Evolutionary conservation across 441 rosid species (phyloP), one percentile per base, ranked within the genome.

Genomic region (Euphorbia celastroides): DNA sequence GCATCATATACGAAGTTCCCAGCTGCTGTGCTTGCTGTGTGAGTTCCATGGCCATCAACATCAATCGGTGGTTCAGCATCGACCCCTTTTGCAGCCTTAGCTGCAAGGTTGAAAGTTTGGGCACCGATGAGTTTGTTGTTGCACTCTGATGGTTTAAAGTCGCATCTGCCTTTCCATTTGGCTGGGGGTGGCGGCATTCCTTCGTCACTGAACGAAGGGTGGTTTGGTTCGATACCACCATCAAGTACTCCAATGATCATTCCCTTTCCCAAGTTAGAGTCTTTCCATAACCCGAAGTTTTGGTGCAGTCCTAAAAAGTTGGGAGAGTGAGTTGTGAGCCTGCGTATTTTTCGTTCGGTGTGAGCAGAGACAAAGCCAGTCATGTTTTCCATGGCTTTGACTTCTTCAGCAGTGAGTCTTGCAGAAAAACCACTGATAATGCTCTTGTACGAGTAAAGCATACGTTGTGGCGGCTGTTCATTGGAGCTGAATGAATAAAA

Each of bases 1-100:
- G 93, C 96, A 12, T 68, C 75, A 6, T 72, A 26, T 20, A 93
- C 90, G 31, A 74, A 86, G 61, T 68, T 77, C 5, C 96, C 96
- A 0, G 78, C 96, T 0, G 95, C 93, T 0, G 96, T 90, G 77
- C 93, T 85, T 2, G 93, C 75, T 22, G 92, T 90, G 79, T 88
- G 97, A 19, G 84, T 87, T 17, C 94, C 94, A 13, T 93, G 96
- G 7, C 96, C 97, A 14, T 77, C 81, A 2, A 70, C 77, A 72
- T 88, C 96, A 5, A 67, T 5, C 2, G 88, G 84, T n/a, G 69
- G 72, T 1, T 28, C 50, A 1, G 26, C 78, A 9, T 67, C 13
- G 57, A 22, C 38, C 30, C 67, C 25, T 0, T 17, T 42, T 31
- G 19, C 16, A 20, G 62, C 20, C 62, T 51, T 72, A 13, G 75